A percentile compares a stretch with the other conserved stretches of the same genome.
These are phyloP conservation scores for Rutstroemia sp. DNA, from an alignment of 2,329 filamentous ascomycete species.

Conservation along the genomic window DNA sequence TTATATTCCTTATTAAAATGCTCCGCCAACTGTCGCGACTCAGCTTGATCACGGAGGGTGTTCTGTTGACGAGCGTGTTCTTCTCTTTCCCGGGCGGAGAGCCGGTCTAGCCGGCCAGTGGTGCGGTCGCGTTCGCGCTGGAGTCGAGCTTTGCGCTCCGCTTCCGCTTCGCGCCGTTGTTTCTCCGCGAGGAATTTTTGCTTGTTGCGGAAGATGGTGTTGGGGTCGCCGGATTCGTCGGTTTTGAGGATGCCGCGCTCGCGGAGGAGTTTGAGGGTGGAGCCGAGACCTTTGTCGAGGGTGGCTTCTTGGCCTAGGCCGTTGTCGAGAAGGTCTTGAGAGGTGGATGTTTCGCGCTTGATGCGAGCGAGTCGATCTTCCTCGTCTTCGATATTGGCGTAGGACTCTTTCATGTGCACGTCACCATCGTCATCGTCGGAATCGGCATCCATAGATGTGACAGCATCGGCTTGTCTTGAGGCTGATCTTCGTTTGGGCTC, in stretches of 20 bases:
- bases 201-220: constrained; percentile 61
- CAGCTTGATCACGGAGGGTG: constrained; percentile 75
- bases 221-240: constrained; percentile 53
- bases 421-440: constrained; percentile 36
- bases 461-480: constrained; percentile 32
- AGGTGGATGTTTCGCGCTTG: constrained; percentile 39
- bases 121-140: constrained; percentile 86
- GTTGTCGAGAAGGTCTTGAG: constrained; percentile 52
- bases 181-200: constrained; percentile 76
- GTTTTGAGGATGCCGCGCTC: constrained; percentile 76
- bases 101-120: constrained; percentile 73
- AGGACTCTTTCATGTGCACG: constrained; percentile 30
- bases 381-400: constrained; percentile 35
- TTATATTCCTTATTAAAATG: constrained; percentile 84
- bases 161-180: constrained; percentile 66
- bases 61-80: constrained; percentile 86
- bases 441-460: constrained; percentile 39
- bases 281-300: constrained; percentile 70
- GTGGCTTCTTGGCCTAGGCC: constrained; percentile 82
- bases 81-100: constrained; percentile 88
- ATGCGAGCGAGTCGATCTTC: constrained; percentile 41
- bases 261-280: constrained; percentile 72
- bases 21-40: constrained; percentile 74
- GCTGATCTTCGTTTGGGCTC: constrained; percentile 37
- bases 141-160: constrained; percentile 69